Base-by-base conservation (phyloP, 352 stramenopile genomes). In the Globisporangium carolinianum region DNA sequence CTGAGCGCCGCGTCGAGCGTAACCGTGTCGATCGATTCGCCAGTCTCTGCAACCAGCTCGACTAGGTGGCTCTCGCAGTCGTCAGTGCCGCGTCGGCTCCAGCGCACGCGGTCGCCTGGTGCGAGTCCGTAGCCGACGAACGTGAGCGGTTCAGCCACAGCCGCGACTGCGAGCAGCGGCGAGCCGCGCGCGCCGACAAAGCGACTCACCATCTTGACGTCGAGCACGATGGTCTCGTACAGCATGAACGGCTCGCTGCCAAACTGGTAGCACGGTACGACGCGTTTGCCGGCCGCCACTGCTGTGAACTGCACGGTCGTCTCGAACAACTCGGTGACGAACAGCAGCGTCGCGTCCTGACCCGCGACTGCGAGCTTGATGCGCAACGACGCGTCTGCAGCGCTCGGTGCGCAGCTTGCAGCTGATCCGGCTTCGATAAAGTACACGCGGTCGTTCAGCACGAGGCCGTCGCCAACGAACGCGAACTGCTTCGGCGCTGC, bases 231-330 rank as follows among this genome's bases (percentile, higher is more conserved):
- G 7, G 57, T 51, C 5, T 58, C 46, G 54, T 89, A 89, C 14
- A 87, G 57, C 10, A 84, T 73, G 41, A 76, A 83, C 15, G 79
- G 75, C 57, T 89, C 79, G 11, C 59, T 72, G 7, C 58, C 68
- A 52, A 89, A 89, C 60, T 85, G 73, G 51, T 81, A 87, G 57
- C 79, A 89, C 4, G 67, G 69, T 18, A 77, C 55, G 2, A 73
- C 73, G 6, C 51, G 45, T 49, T 67, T 76, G 0, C 75, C 79
- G 11, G 79, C 79, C 24, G 58, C 63, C 0, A 47, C 41, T 8
- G 37, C 47, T 3, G 64, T 53, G 46, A 89, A 86, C 58, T 77
- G 85, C 0, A 86, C 60, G 17, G 56, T 55, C 0, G 61, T 63
- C 14, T 67, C 58, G 2, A 70, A 18, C 0, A 53, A 47, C 0